Conservation (phyloP, 2,329 filamentous ascomycete genomes). For the Sarocladium oryzae region DNA sequence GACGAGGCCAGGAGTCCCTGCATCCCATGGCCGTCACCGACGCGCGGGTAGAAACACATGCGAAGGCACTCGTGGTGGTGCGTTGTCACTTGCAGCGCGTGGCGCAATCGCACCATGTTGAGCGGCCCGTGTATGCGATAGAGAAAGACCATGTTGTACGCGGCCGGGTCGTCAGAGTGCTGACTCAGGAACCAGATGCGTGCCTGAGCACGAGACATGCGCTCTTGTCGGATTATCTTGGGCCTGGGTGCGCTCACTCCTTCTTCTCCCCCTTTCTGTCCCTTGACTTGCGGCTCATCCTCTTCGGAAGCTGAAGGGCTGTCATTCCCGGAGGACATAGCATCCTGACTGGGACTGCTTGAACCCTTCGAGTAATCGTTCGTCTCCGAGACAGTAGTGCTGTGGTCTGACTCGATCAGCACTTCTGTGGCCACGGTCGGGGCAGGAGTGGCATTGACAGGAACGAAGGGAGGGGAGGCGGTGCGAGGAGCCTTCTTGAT, state of each 20-base stretch:
- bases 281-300: neutral
- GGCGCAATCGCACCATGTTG: neutral
- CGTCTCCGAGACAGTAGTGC: neutral
- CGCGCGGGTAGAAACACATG: neutral
- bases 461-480: neutral
- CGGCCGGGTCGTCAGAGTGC: slow-evolving; percentile 11
- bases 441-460: neutral
- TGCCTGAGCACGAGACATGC: slow-evolving; percentile 12
- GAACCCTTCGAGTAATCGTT: neutral
- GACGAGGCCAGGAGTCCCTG: neutral
- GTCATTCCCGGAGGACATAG: neutral
- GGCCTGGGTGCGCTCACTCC: neutral
- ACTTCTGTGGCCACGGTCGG: neutral
- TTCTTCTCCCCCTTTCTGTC: neutral
- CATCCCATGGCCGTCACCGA: neutral
- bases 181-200: slow-evolving; percentile 13
- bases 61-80: neutral
- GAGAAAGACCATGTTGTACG: slow-evolving; percentile 13
- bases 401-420: neutral
- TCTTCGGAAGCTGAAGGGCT: neutral
- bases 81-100: neutral
- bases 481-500: neutral
- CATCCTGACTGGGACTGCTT: neutral
- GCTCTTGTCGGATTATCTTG: slow-evolving; percentile 11
- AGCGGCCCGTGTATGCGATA: slow-evolving; percentile 3